Evolutionary conservation across 2,329 filamentous ascomycete species (phyloP), one percentile per base, ranked within the genome.

Genomic region (Drechslerella dactyloides): DNA sequence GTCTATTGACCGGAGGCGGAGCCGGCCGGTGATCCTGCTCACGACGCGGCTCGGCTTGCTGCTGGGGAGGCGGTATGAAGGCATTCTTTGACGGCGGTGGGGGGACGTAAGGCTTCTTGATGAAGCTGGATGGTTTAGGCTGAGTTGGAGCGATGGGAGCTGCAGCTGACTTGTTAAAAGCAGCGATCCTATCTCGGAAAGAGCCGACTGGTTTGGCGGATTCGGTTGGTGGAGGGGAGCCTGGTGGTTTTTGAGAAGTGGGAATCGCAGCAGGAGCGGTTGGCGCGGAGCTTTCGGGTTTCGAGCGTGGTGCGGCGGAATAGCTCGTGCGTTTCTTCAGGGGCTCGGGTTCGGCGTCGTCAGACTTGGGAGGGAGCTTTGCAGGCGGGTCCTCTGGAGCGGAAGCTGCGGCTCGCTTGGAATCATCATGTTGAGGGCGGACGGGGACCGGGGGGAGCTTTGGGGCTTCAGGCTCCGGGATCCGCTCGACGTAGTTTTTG

Each of bases 51-150:
- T 88, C 85, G 0, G 89, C 87, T 15, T 85, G 81, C 73, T 94
- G 89, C 21, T 88, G 86, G 30, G 85, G 84, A 2, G 90, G 88
- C 23, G 94, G 91, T 8, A 99, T 85, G 77, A 91, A 99, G 23
- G 93, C 90, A 81, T 97, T 89, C 75, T 91, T 89, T 79, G 92
- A 96, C 0, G 94, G 94, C 17, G 94, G 94, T 57, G 94, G 92
- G 2, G 94, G 91, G 64, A 99, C 93, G 77, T 97, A 99, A 0
- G 93, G 92, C 81, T 97, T 97, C 84, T 93, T 97, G 80, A 99
- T 88, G 78, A 97, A 97, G 59, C 84, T 84, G 30, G 84, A 82
- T 65, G 84, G 80, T 24, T 89, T 81, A 1, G 68, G 68, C n/a
- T 64, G 19, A n/a, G 48, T 24, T 13, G 66, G 37, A n/a, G 91